Percentiles rank a stretch among this genome's conserved stretches.
Evolutionary conservation across 106 monocot species (phyloP).

Genomic region (Alisma plantagoaquatica): DNA sequence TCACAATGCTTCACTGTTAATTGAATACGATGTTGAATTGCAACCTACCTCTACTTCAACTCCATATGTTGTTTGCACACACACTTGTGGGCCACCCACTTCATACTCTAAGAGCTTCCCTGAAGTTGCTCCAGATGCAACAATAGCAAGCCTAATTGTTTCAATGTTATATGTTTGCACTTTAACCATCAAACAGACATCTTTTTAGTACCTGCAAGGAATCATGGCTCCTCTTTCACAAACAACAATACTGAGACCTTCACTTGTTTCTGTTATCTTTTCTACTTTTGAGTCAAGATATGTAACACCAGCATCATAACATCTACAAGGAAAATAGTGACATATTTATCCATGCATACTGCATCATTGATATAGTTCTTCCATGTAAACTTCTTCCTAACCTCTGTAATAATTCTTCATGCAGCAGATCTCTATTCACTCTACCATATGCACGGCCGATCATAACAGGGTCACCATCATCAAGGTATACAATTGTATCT

Average conservation of each 20-base stretch:
- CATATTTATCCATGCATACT: not conserved
- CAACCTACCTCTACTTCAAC: constrained; percentile 83
- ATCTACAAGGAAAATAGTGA: constrained; percentile 24
- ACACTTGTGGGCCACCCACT: constrained; percentile 93
- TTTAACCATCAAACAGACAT: not conserved
- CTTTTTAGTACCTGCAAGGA: constrained; percentile 59
- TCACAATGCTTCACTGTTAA: no score
- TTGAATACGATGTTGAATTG: not conserved
- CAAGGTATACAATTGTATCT: not conserved
- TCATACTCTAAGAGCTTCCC: constrained; percentile 88
- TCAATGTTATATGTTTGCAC: constrained; percentile 11
- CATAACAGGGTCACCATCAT: not conserved
- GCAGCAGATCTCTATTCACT: not conserved
- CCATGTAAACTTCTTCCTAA: not conserved
- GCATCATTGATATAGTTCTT: not conserved
- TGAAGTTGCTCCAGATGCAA: constrained; percentile 99
- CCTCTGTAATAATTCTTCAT: not conserved
- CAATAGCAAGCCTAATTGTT: constrained; percentile 70
- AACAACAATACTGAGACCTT: constrained; percentile 66
- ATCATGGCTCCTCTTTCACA: constrained; percentile 60
- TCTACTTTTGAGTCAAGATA: constrained; percentile 92
- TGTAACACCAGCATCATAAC: constrained; percentile 60
- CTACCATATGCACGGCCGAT: not conserved
- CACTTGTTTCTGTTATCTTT: constrained; percentile 67
- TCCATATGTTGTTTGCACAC: constrained; percentile 94